Percentiles rank a stretch among this genome's conserved stretches.
Evolutionary conservation across 768 basidiomycete species (phyloP).

Genomic region (Tylopilus vinaceipallidus): DNA sequence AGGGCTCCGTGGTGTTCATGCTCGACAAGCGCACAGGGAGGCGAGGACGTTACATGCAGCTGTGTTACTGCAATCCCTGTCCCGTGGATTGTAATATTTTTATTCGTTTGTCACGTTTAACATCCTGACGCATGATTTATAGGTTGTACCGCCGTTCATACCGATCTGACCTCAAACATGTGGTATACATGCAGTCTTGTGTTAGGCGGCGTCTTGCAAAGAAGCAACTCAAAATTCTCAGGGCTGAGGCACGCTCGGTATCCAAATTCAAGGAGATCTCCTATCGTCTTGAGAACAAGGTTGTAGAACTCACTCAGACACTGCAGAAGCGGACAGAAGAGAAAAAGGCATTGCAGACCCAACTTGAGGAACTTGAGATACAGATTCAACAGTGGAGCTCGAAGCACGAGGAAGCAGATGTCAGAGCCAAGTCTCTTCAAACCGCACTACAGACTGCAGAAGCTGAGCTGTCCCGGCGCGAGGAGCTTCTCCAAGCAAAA

Average conservation of each 20-base stretch:
- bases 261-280: slow-evolving; percentile 99
- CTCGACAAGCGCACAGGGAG: slow-evolving; percentile 58
- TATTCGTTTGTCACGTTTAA: neutral
- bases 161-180: slow-evolving; percentile 60
- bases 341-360: slow-evolving; percentile 81
- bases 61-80: slow-evolving; percentile 71
- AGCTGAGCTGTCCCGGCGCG: slow-evolving; percentile 66
- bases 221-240: slow-evolving; percentile 79
- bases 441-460: slow-evolving; percentile 67
- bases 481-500: slow-evolving; percentile 74
- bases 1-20: slow-evolving; percentile 77
- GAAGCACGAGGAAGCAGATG: slow-evolving; percentile 85
- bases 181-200: slow-evolving; percentile 89
- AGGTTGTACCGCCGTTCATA: slow-evolving; percentile 57
- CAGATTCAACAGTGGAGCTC: slow-evolving; percentile 83
- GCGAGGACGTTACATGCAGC: slow-evolving; percentile 61
- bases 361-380: slow-evolving; percentile 75
- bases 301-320: slow-evolving; percentile 94
- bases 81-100: slow-evolving; percentile 82
- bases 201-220: slow-evolving; percentile 85
- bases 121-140: slow-evolving; percentile 7
- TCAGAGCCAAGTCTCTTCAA: slow-evolving; percentile 70
- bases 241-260: slow-evolving; percentile 92
- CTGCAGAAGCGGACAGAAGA: slow-evolving; percentile 89
- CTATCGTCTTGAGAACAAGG: slow-evolving; percentile 97